These are phyloP conservation scores for Geotrichum histeridarum DNA, from an alignment of 1,139 yeast genomes.

Conservation along the genomic window DNA sequence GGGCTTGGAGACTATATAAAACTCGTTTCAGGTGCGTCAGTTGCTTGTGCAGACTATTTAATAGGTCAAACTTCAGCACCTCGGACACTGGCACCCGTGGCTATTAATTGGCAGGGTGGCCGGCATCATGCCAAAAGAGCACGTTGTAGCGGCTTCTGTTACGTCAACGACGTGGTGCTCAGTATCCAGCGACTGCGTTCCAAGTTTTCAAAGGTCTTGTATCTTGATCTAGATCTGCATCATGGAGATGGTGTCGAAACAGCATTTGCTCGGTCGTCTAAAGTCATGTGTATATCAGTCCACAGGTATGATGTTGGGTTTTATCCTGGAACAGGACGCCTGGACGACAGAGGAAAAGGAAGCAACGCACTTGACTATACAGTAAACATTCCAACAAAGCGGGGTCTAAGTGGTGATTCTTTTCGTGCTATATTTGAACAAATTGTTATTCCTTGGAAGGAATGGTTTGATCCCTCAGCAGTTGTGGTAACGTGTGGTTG, in stretches of 20 bases:
- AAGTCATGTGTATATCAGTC: constrained; percentile 57
- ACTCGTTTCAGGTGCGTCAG: constrained; percentile 54
- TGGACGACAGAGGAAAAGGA: constrained; percentile 39
- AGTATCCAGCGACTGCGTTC: constrained; percentile 49
- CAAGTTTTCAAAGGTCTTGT: constrained; percentile 48
- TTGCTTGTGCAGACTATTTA: constrained; percentile 46
- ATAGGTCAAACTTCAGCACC: not conserved
- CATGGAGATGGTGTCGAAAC: constrained; percentile 77
- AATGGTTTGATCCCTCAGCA: constrained; percentile 45
- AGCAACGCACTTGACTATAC: constrained; percentile 28
- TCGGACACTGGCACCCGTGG: constrained; percentile 34
- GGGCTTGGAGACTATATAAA: constrained; percentile 48
- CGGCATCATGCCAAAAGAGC: constrained; percentile 61
- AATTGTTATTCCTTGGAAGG: constrained; percentile 45
- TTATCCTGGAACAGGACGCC: constrained; percentile 65
- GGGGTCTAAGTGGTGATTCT: constrained; percentile 51
- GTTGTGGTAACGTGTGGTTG: constrained; percentile 66
- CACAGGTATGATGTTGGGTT: constrained; percentile 65
- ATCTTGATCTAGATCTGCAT: constrained; percentile 68
- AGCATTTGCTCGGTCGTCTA: constrained; percentile 54
- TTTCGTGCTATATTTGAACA: constrained; percentile 40
- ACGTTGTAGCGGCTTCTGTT: constrained; percentile 68
- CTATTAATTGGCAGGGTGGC: constrained; percentile 76
- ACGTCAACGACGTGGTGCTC: constrained; percentile 61
- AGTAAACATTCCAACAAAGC: constrained; percentile 53